phyloP scores from a whole-genome alignment of 2,329 filamentous ascomycete species.

The Sclerotinia nivalis region DNA sequence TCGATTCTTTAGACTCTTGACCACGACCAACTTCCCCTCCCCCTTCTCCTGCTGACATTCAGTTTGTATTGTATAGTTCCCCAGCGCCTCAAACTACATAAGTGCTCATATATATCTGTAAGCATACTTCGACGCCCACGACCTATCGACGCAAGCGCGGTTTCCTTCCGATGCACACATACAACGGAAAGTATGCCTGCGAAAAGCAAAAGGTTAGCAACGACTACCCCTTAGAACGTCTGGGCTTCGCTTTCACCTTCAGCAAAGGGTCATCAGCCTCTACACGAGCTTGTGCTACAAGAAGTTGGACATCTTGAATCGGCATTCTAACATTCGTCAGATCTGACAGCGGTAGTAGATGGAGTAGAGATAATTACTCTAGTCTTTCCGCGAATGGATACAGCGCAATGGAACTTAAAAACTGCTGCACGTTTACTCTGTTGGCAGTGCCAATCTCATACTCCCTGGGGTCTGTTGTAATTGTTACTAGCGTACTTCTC shows the following conservation, averaged over 20 bases:
- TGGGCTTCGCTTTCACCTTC: slow-evolving; percentile 49
- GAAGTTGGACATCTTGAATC: slow-evolving; percentile 56
- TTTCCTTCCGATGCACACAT: slow-evolving; percentile 64
- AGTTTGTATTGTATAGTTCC: not conserved
- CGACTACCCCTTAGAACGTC: not conserved
- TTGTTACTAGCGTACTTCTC: slow-evolving; percentile 12
- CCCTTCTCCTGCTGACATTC: slow-evolving; percentile 8
- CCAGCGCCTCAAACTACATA: not conserved
- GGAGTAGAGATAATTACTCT: slow-evolving; percentile 24
- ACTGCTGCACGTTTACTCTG: slow-evolving; percentile 53
- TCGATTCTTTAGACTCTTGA: not conserved
- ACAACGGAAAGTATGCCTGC: slow-evolving; percentile 62
- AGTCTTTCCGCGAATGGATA: slow-evolving; percentile 53
- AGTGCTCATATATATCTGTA: not conserved
- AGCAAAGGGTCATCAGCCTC: slow-evolving; percentile 56
- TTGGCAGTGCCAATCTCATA: slow-evolving; percentile 56
- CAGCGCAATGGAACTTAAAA: slow-evolving; percentile 56
- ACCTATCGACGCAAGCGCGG: slow-evolving; percentile 41
- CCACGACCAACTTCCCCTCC: not conserved
- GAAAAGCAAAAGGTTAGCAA: slow-evolving; percentile 20
- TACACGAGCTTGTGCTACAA: slow-evolving; percentile 56
- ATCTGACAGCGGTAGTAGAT: slow-evolving; percentile 20
- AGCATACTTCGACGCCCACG: not conserved
- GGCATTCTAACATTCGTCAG: slow-evolving; percentile 50
- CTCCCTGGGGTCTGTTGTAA: slow-evolving; percentile 50